A percentile compares a stretch with the other conserved stretches of the same genome.
These are phyloP conservation scores for Aspergillus sp. DNA, from an alignment of 2,329 filamentous ascomycete species.

Conservation along the genomic window DNA sequence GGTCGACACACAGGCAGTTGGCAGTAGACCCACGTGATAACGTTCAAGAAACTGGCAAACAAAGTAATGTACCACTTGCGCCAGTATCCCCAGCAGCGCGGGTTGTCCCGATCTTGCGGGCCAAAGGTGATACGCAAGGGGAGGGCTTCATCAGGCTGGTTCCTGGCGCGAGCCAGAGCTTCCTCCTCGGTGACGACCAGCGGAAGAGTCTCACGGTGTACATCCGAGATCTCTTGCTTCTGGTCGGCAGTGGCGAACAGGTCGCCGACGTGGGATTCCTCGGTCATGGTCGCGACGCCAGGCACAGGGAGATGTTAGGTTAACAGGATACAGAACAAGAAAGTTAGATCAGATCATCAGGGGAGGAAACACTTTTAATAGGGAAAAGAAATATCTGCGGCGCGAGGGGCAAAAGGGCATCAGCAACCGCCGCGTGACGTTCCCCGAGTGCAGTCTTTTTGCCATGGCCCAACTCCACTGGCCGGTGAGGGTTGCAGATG, in stretches of 20 bases:
- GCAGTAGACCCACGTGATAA: conserved; percentile 26
- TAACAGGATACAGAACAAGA: background rate
- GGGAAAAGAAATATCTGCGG: too few relatives aligned
- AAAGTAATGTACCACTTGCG: conserved; percentile 47
- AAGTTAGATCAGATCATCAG: background rate
- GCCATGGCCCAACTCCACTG: background rate
- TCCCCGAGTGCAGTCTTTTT: background rate
- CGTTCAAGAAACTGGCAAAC: conserved; percentile 41
- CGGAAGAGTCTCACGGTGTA: conserved; percentile 15
- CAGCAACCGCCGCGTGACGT: background rate
- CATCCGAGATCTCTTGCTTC: conserved; percentile 21
- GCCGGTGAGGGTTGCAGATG: background rate
- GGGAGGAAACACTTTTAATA: background rate
- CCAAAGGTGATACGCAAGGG: conserved; percentile 27
- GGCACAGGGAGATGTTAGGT: background rate
- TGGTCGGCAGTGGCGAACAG: background rate
- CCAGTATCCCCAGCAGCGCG: conserved; percentile 42
- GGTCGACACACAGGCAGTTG: background rate
- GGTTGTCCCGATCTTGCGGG: conserved; percentile 36
- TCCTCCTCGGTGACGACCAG: conserved; percentile 27
- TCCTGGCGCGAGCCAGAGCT: conserved; percentile 27
- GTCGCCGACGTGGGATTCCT: background rate
- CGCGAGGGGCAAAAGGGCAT: background rate
- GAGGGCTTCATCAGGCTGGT: conserved; percentile 25
- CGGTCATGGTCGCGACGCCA: background rate